Evolutionary conservation across 768 basidiomycete species (phyloP).

Genomic region (Galerina sulciceps): DNA sequence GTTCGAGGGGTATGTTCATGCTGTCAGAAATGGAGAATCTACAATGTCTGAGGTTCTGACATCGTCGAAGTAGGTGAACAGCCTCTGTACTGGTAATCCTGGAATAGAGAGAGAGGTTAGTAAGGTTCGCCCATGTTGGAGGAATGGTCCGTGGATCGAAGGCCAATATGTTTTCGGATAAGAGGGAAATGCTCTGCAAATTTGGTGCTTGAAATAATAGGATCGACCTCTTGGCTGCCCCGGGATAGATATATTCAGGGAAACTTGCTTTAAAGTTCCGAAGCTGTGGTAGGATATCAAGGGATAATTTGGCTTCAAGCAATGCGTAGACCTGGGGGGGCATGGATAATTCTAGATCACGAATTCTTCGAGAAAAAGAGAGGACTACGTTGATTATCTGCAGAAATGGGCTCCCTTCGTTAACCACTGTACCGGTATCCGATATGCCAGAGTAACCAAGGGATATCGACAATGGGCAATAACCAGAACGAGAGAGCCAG

Average conservation of each 20-base stretch:
- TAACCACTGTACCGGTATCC: not conserved
- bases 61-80: not conserved
- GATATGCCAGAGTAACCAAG: not conserved
- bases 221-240: not conserved
- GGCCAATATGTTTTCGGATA: not conserved
- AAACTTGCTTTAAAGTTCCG: not conserved
- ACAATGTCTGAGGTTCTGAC: not conserved
- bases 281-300: not conserved
- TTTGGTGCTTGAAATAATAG: not conserved
- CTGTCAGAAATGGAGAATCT: not conserved
- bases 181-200: not conserved
- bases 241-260: not conserved
- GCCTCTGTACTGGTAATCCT: not conserved
- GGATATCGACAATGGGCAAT: constrained; percentile 2
- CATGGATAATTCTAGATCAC: not conserved
- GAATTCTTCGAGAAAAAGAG: not conserved
- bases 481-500: constrained; percentile 4
- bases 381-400: not conserved
- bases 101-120: not conserved
- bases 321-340: not conserved
- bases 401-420: not conserved
- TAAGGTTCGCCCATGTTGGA: not conserved
- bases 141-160: not conserved
- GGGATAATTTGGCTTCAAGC: not conserved
- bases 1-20: not conserved